Conservation (phyloP, 768 basidiomycete species). For the Agaricus subrufescens region DNA sequence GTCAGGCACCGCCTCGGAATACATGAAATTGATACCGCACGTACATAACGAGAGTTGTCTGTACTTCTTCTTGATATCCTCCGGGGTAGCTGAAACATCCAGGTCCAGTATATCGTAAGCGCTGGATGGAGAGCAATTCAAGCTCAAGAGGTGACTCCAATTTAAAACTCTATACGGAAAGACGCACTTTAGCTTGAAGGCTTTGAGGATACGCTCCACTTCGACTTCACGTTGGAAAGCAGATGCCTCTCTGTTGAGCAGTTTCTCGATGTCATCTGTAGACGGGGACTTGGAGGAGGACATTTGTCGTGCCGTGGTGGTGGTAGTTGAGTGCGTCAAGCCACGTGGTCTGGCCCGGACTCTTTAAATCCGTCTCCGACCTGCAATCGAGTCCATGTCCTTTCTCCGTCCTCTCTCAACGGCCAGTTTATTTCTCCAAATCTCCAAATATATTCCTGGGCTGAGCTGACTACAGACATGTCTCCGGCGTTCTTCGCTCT, state of each 20-base stretch:
- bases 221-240: constrained; percentile 86
- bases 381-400: constrained; percentile 7
- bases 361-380: neutral
- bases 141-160: neutral
- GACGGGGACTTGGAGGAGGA: constrained; percentile 16
- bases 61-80: constrained; percentile 89
- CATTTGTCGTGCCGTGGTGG: neutral
- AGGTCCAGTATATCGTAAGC: constrained; percentile 94
- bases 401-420: constrained; percentile 12
- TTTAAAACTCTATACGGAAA: neutral
- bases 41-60: constrained; percentile 78
- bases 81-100: constrained; percentile 59
- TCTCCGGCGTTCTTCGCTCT: constrained; percentile 3
- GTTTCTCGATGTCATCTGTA: constrained; percentile 69
- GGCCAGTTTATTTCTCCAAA: neutral
- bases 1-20: neutral
- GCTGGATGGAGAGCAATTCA: constrained; percentile 33
- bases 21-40: constrained; percentile 23
- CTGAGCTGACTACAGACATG: constrained; percentile 5
- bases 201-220: constrained; percentile 86
- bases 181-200: constrained; percentile 93
- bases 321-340: neutral
- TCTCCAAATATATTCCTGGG: neutral
- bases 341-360: constrained; percentile 9
- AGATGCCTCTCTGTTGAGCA: constrained; percentile 75